phyloP scores from a whole-genome alignment of 192 early-diverging fungal genomes.

The Gonapodya sp. region DNA sequence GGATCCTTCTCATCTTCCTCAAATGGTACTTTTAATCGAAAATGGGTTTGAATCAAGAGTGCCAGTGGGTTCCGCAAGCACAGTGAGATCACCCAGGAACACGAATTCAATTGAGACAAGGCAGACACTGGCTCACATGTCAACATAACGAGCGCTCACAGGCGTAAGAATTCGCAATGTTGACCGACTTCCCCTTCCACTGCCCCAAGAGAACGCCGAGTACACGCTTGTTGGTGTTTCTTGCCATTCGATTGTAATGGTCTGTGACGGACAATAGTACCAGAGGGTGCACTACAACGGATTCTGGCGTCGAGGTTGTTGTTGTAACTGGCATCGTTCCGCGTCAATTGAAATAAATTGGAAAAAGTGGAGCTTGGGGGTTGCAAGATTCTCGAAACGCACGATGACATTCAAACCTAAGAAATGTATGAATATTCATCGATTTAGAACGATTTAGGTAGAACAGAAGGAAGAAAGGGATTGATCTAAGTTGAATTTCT shows the following conservation, averaged over 20 bases:
- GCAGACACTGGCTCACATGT: background rate
- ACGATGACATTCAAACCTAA: too few species aligned
- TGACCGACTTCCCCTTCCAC: constrained; percentile 71
- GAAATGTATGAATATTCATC: too few species aligned
- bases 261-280: constrained; percentile 97
- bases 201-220: constrained; percentile 96
- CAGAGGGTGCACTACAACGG: constrained; percentile 88
- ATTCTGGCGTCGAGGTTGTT: constrained; percentile 11
- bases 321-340: background rate
- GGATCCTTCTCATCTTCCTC: constrained; percentile 99
- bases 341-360: too few species aligned
- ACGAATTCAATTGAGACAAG: background rate
- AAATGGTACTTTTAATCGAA: constrained; percentile 76
- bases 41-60: background rate
- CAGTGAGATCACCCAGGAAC: background rate
- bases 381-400: too few species aligned
- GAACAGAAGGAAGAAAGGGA: too few species aligned
- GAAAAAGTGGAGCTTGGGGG: too few species aligned
- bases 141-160: constrained; percentile 38
- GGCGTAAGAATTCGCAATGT: constrained; percentile 97
- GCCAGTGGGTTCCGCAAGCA: constrained; percentile 6
- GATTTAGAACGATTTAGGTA: too few species aligned
- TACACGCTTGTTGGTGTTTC: constrained; percentile 90
- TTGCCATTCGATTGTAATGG: constrained; percentile 95
- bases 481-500: too few species aligned